Percentiles rank a stretch among this genome's conserved stretches.
Conservation (phyloP, 106 monocot species). For the Allium sativum region DNA sequence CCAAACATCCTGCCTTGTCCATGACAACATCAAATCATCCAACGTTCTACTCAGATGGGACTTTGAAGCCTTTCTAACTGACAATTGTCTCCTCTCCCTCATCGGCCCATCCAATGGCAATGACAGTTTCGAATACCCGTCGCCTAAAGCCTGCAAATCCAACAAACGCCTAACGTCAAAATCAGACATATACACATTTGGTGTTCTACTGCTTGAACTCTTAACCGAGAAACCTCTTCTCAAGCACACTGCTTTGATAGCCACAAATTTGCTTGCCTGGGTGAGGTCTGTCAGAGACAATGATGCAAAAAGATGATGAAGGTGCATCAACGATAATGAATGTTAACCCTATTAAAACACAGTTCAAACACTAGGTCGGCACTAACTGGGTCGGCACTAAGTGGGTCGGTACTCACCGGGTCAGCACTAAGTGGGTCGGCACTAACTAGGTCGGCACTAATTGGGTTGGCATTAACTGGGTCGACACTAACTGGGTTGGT, state of each 20-base stretch:
- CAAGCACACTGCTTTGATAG: constrained; percentile 21
- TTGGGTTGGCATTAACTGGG: too few relatives aligned
- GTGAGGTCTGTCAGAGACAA: constrained; percentile 63
- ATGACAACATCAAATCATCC: constrained; percentile 75
- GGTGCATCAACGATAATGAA: constrained; percentile 57
- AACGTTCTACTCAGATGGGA: constrained; percentile 85
- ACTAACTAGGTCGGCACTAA: too few relatives aligned
- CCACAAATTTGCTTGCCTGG: constrained; percentile 43
- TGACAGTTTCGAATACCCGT: constrained; percentile 39
- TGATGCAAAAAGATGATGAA: constrained; percentile 50
- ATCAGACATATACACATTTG: constrained; percentile 86
- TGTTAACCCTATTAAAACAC: too few relatives aligned
- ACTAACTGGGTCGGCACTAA: too few relatives aligned
- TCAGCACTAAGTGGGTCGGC: too few relatives aligned
- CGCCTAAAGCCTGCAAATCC: constrained; percentile 57
- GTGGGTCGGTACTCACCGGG: too few relatives aligned
- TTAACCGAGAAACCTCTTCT: constrained; percentile 60
- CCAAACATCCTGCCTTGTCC: constrained; percentile 76
- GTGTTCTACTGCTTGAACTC: constrained; percentile 71
- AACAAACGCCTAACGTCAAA: constrained; percentile 38
- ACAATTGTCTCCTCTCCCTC: constrained; percentile 62
- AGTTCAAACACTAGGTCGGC: too few relatives aligned
- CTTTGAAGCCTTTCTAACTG: constrained; percentile 84
- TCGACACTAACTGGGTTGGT: too few relatives aligned
- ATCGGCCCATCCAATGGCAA: constrained; percentile 32